Percentiles rank a stretch among this genome's conserved stretches.
Evolutionary conservation across 306 rosid genomes (phyloP).

Genomic region (Argentina anserina): DNA sequence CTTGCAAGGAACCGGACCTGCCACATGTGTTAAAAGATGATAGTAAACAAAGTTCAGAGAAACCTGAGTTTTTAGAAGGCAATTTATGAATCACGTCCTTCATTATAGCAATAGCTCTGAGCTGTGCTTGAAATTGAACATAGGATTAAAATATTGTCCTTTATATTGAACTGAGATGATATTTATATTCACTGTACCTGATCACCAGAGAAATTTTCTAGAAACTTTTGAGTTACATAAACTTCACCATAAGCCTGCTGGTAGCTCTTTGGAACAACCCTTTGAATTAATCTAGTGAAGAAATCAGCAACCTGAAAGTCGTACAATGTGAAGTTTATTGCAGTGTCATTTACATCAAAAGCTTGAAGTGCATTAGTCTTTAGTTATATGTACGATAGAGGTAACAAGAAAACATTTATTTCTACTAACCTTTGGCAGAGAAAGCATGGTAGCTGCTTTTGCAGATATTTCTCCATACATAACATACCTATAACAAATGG

Average conservation of each 20-base stretch:
- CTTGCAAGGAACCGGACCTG: slow-evolving; percentile 96
- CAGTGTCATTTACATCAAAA: background rate
- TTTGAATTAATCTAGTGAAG: slow-evolving; percentile 84
- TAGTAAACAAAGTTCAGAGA: slow-evolving; percentile 2
- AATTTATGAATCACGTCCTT: slow-evolving; percentile 6
- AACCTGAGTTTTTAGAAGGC: slow-evolving; percentile 9
- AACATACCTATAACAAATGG: slow-evolving; percentile 62
- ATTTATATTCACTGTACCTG: slow-evolving; percentile 48
- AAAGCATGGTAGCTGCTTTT: slow-evolving; percentile 86
- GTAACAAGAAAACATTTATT: background rate
- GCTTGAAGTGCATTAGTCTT: background rate
- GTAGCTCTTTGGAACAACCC: slow-evolving; percentile 98
- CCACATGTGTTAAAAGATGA: slow-evolving; percentile 18
- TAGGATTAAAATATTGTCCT: background rate
- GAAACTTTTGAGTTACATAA: slow-evolving; percentile 74
- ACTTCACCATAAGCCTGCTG: slow-evolving; percentile 88
- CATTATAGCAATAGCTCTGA: background rate
- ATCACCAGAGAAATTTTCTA: slow-evolving; percentile 87
- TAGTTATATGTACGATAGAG: background rate
- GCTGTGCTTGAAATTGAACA: slow-evolving; percentile 8
- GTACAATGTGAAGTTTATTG: background rate
- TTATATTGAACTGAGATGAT: background rate
- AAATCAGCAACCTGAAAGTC: slow-evolving; percentile 71
- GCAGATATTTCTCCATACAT: slow-evolving; percentile 76
- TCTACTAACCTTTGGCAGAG: slow-evolving; percentile 66